These are phyloP conservation scores for Myxozyma neglecta DNA, from an alignment of 805 yeast genomes.

Conservation along the genomic window DNA sequence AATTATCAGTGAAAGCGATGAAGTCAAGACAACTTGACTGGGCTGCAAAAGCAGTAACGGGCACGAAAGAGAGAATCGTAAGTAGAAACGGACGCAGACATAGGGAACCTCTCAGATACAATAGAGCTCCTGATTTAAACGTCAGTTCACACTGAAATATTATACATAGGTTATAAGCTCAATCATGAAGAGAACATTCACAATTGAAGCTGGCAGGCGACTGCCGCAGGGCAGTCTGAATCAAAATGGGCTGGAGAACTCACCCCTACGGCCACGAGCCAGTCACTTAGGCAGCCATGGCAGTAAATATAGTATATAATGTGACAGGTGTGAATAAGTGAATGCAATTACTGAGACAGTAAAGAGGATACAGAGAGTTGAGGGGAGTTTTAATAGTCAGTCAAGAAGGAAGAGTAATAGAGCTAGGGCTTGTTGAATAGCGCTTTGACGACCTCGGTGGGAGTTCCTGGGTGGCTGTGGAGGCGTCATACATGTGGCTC, in stretches of 20 bases:
- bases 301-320: neutral
- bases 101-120: neutral
- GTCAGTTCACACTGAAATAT: too few relatives aligned
- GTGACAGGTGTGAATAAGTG: neutral
- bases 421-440: too few relatives aligned
- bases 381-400: neutral
- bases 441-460: too few relatives aligned
- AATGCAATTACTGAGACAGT: neutral
- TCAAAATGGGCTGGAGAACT: neutral
- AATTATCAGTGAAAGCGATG: neutral
- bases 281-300: constrained; percentile 26
- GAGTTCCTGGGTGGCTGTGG: too few relatives aligned
- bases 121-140: neutral
- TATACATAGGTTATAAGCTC: too few relatives aligned
- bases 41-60: constrained; percentile 2
- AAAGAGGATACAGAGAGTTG: neutral
- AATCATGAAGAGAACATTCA: neutral
- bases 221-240: neutral
- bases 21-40: constrained; percentile 6
- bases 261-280: constrained; percentile 21
- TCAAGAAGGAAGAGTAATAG: neutral
- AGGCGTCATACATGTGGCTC: too few relatives aligned
- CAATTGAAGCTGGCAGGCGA: neutral
- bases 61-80: neutral
- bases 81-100: neutral